Evolutionary conservation across 305 asterid species (phyloP).

Genomic region (Solanum hybrid): DNA sequence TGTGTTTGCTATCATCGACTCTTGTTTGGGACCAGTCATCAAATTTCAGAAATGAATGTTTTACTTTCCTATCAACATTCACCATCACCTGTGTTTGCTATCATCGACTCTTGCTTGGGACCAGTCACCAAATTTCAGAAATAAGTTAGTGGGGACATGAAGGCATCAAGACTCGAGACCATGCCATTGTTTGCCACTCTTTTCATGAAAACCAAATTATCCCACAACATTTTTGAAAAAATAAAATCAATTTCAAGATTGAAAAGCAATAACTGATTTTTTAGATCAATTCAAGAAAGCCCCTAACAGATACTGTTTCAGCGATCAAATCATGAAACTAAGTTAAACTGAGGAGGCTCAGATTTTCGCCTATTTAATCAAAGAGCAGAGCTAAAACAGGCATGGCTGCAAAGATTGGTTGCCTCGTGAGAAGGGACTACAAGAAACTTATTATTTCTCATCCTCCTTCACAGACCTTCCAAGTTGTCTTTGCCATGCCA

Average conservation of each 20-base stretch:
- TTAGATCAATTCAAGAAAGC: neutral
- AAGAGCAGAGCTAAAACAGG: conserved; percentile 2
- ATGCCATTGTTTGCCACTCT: neutral
- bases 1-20: neutral
- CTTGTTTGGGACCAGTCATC: neutral
- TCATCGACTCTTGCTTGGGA: neutral
- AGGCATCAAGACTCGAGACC: neutral
- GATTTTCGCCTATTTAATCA: conserved; percentile 4
- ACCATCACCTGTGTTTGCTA: neutral
- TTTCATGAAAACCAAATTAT: neutral
- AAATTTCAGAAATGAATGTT: neutral
- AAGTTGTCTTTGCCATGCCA: conserved; percentile 3
- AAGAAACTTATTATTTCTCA: neutral
- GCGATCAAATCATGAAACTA: neutral
- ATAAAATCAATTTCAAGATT: neutral
- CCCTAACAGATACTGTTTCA: neutral
- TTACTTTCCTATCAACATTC: neutral
- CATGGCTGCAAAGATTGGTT: conserved; percentile 12
- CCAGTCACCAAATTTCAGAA: neutral
- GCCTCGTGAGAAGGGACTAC: neutral
- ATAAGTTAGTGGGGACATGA: neutral
- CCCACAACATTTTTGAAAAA: neutral
- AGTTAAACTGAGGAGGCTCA: conserved; percentile 4
- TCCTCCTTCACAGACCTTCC: conserved; percentile 12
- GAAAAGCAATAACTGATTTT: neutral